Evolutionary conservation across 2,329 filamentous ascomycete species (phyloP), one percentile per base, ranked within the genome.

Genomic region (Fusarium veterinarium): DNA sequence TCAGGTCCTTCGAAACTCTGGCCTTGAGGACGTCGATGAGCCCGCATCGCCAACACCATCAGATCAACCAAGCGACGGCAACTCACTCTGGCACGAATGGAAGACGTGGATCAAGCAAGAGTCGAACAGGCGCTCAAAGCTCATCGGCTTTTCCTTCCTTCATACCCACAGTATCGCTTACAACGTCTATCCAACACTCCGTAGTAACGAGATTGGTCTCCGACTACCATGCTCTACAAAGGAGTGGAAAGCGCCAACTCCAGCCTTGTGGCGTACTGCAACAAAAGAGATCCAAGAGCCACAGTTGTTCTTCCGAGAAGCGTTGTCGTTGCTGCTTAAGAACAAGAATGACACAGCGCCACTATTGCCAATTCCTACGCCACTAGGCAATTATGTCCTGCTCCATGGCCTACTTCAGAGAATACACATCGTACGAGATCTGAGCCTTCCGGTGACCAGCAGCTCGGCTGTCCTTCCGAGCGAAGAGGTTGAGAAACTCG

Each of bases 91-190:
- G 64, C 61, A 66, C 3, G 52, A 67, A 7, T 83, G 81, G 81
- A 60, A 75, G 3, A 64, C 68, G 1, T 83, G 82, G 82, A 71
- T 78, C 1, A 73, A 63, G 6, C 73, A 78, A 31, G 81, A 83
- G 56, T 81, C 81, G 1, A 38, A 63, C 5, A 77, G 82, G 5
- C 75, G 82, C 10, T 74, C 81, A 0, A 83, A 83, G 48, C 75
- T 83, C 5, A 81, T 82, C 7, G 79, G 81, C 0, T 83, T 83
- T 37, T 80, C 80, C 0, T 83, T 83, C 56, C 73, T 82, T 8
- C 81, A 83, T 51, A 82, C 78, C 0, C 81, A 83, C 61, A 82
- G 79, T 55, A 79, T 83, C 12, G 81, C 81, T 5, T 83, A 83
- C 64, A 80, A 83, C 28, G 76, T 81, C 5, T 82, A 82, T 35